Evolutionary conservation across 2,329 filamentous ascomycete species (phyloP), one percentile per base, ranked within the genome.

Genomic region (Chalaropsis ovoidea): DNA sequence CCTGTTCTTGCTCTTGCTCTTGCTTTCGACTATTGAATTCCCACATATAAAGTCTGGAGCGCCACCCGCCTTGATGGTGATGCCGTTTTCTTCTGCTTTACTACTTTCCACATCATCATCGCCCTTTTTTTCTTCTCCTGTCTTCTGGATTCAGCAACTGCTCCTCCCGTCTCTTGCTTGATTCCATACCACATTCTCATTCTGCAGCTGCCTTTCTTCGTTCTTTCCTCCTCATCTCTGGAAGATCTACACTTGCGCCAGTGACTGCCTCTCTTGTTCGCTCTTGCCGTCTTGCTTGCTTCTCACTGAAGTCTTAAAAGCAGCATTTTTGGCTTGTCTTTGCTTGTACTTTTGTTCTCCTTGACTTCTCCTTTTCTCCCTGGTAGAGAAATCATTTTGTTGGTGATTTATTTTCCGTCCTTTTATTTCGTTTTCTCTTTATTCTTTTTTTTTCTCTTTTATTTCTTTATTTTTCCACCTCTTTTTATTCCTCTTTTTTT

Each of bases 191-290:
- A 54, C n/a, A 19, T 27, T 13, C 17, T n/a, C 11, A 54, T 13
- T 27, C 49, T 61, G 62, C 63, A 62, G 61, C 19, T 65, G 68
- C 56, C 61, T 54, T 62, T 45, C 22, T n/a, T 52, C 41, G 43
- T 43, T 69, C 69, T 70, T 71, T 19, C 17, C 45, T 45, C 27
- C 24, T 27, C 60, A 62, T 47, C 39, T 17, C 24, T 31, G 11
- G 49, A 5, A 31, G 39, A 22, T 17, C 60, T 62, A 35, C 31
- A 35, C 31, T 35, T 35, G 31, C 7, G 35, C 8, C 35, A 39
- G 35, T 39, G 31, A 31, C 22, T 15, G 47, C n/a, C n/a, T 10
- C 8, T 39, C n/a, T 22, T 49, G n/a, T 49, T 19, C 47, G 13
- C 47, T 49, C 8, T 22, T 2, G 13, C 47, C n/a, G n/a, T 47